phyloP scores from a whole-genome alignment of 768 basidiomycete genomes.

The Thelephora aurantiotincta region DNA sequence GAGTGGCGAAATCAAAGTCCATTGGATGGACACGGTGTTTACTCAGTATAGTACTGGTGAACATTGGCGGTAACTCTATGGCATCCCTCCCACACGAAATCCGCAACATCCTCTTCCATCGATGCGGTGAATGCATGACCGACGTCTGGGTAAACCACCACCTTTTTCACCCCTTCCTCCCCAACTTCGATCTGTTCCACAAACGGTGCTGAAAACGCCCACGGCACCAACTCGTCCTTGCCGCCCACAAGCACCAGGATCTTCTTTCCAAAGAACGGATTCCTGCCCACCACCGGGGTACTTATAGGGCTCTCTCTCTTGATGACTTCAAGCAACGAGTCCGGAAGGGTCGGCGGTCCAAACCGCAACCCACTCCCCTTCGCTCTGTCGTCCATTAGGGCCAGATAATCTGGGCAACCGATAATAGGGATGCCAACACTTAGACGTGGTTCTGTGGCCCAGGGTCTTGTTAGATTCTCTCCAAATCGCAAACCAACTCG shows the following conservation, averaged over 20 bases:
- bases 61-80: background rate
- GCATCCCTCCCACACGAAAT: constrained; percentile 14
- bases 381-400: constrained; percentile 46
- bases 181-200: constrained; percentile 43
- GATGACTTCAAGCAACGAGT: constrained; percentile 34
- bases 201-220: constrained; percentile 39
- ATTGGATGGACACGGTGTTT: constrained; percentile 61
- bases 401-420: constrained; percentile 58
- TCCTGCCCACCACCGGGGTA: constrained; percentile 30
- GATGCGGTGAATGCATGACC: constrained; percentile 48
- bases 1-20: constrained; percentile 51
- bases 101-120: constrained; percentile 41
- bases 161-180: constrained; percentile 35
- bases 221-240: constrained; percentile 55
- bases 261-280: constrained; percentile 59
- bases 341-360: constrained; percentile 43
- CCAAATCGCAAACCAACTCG: constrained; percentile 17
- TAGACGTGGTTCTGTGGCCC: constrained; percentile 24
- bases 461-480: too few species aligned
- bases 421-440: constrained; percentile 29
- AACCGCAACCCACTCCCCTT: constrained; percentile 25
- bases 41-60: constrained; percentile 26
- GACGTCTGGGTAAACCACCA: constrained; percentile 35
- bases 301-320: constrained; percentile 27
- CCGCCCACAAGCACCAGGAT: constrained; percentile 60